A percentile compares a stretch with the other conserved stretches of the same genome.
Conservation (phyloP, 192 early-diverging fungal species). For the Backusella parvicylindrica region DNA sequence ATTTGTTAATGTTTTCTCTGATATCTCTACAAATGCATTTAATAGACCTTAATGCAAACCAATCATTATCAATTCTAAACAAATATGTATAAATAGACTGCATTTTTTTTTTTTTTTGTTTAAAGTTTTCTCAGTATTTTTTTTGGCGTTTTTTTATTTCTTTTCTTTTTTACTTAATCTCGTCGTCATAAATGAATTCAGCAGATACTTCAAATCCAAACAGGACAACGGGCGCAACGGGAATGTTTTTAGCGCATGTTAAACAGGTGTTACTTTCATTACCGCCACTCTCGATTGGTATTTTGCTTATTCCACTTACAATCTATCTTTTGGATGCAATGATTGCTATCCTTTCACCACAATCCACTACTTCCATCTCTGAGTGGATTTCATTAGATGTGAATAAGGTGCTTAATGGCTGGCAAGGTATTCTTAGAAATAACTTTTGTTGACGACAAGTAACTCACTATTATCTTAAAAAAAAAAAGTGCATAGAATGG, state of each 20-base stretch:
- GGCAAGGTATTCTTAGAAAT: too few species aligned
- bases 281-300: neutral
- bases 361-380: neutral
- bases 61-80: neutral
- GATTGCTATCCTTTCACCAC: neutral
- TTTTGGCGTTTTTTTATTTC: neutral
- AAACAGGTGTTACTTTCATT: neutral
- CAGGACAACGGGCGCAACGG: neutral
- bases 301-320: neutral
- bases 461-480: too few species aligned
- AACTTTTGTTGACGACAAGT: too few species aligned
- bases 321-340: conserved; percentile 1
- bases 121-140: neutral
- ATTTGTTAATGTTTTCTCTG: neutral
- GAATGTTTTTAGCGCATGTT: conserved; percentile 11
- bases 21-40: conserved; percentile 1
- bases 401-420: neutral
- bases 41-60: neutral
- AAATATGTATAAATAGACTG: neutral
- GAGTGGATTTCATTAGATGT: neutral
- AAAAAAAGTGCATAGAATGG: neutral
- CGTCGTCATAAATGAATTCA: neutral
- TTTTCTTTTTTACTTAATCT: neutral
- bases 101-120: neutral
- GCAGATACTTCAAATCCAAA: neutral